Percentiles rank a stretch among this genome's conserved stretches.
Evolutionary conservation across 202 grass and related monocot genomes (phyloP).

Genomic region (Brachypodium distachyon): DNA sequence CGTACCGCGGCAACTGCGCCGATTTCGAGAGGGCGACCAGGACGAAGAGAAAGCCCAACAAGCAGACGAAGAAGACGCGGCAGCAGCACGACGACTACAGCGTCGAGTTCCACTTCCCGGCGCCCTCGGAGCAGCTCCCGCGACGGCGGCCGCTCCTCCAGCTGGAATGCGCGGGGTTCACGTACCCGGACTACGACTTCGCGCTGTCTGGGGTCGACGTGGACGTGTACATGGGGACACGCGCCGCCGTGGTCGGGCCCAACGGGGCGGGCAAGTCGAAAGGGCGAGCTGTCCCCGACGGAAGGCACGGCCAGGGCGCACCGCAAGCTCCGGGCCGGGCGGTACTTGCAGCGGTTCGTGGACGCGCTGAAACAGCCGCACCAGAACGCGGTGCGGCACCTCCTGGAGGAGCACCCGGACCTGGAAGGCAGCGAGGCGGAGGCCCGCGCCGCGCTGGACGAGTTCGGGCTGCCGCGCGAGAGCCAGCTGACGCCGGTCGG

Average conservation of each 20-base stretch:
- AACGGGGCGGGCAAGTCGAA: constrained; percentile 40
- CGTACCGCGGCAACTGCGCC: constrained; percentile 41
- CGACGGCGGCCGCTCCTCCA: constrained; percentile 3
- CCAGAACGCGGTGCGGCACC: constrained; percentile 26
- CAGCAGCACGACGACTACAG: constrained; percentile 30
- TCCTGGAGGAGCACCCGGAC: constrained; percentile 26
- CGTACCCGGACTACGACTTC: constrained; percentile 17
- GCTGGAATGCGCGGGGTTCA: background rate
- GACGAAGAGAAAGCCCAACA: constrained; percentile 19
- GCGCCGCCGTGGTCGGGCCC: constrained; percentile 29
- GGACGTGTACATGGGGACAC: constrained; percentile 37
- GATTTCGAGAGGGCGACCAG: constrained; percentile 29
- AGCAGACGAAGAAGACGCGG: too few relatives aligned
- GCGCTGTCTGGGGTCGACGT: constrained; percentile 23
- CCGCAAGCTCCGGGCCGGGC: constrained; percentile 28
- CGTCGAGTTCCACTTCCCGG: constrained; percentile 34
- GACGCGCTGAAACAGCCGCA: constrained; percentile 30
- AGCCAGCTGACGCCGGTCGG: constrained; percentile 25
- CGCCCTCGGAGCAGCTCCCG: constrained; percentile 33
- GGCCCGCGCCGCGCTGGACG: background rate
- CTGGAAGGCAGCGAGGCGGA: background rate
- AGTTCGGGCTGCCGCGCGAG: constrained; percentile 20
- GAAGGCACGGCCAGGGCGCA: constrained; percentile 27
- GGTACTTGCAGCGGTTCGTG: constrained; percentile 38
- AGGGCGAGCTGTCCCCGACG: constrained; percentile 20